Base-by-base conservation (phyloP, 2,329 filamentous ascomycete species). In the Alternaria arbusti region DNA sequence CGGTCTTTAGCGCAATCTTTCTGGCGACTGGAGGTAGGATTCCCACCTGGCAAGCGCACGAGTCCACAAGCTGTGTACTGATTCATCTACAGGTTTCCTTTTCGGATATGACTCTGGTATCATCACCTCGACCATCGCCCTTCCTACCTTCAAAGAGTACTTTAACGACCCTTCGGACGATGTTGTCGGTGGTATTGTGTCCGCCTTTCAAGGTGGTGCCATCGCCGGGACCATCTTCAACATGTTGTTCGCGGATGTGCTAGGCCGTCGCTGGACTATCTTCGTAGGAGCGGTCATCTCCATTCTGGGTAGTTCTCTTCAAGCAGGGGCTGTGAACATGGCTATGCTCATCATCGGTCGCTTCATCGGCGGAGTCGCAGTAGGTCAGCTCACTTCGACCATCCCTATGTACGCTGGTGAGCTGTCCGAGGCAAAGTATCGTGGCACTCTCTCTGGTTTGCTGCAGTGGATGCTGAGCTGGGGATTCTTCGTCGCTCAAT, bases 391-490 rank as follows among this genome's bases (percentile, higher is more conserved):
- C 15, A 70, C 66, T 6, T 67, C 61, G 9, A 49, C 46, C 15
- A 49, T 49, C 23, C 46, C 46, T 11, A 63, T 71, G 61, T 72
- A 71, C 44, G 66, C 66, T 15, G 66, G 60, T 51, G 78, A 81
- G 65, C 73, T 81, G 25, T 74, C 77, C 5, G 72, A 75, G 59
- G 68, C 78, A 0, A 70, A 70, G 12, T 70, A 71, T 46, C 74
- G 79, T 46, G 79, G 87, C 20, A 83, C 89, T 4, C 85, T 90
- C n/a, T 85, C 84, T 8, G 79, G 89, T 5, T 87, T 91, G 69
- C 87, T 91, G 73, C 69, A 69, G 71, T 80, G 76, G 76, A 78
- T 79, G 71, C 59, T 81, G 45, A 74, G 69, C n/a, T 80, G 77
- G 74, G 79, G 79, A 4, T 80, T 78, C 67, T 65, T 80, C 5